Evolutionary conservation across 2,329 filamentous ascomycete species (phyloP), one percentile per base, ranked within the genome.

Genomic region (Dothiorella sarmentorum): DNA sequence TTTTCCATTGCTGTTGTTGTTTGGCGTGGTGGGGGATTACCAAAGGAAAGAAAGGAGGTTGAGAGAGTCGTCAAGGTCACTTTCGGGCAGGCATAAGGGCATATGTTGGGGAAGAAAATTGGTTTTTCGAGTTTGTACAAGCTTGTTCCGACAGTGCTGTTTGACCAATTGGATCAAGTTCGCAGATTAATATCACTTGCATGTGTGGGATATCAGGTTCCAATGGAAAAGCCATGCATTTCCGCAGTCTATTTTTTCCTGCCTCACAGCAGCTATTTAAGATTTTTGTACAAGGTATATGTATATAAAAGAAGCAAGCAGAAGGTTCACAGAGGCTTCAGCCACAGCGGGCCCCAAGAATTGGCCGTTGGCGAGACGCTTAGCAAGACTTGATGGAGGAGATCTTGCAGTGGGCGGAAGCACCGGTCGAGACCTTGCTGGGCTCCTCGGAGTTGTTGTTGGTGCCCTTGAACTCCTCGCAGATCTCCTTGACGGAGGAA

Each of bases 381-480:
- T 57, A 57, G 53, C 53, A 57, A 22, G 37, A 33, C 22, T 40
- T 13, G 31, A 57, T 4, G 31, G 27, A 13, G 40, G 6, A 4
- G 65, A 71, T 72, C 60, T 67, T 65, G 61, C 71, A 74, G 60
- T 59, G 59, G 13, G 67, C 63, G 58, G 65, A 68, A 22, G 71
- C 69, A 33, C 71, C 71, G 27, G 62, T 63, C 15, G 62, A 58
- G 56, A 65, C 61, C 64, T 70, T 60, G 56, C 63, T 52, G 10
- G 71, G 71, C 68, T 73, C 71, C 31, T 66, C 63, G 43, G 67
- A 67, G 26, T 60, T 67, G 59, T 71, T 64, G 61, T 70, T 57
- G 29, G 56, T 73, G 44, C 71, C 73, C 57, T 69, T 61, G 63
- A 68, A 74, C 60, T 69, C 67, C 17, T 64, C 61, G 61, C 73